Evolutionary conservation across 192 early-diverging fungal species (phyloP), one percentile per base, ranked within the genome.

Genomic region (Neocallimastix lanati): DNA sequence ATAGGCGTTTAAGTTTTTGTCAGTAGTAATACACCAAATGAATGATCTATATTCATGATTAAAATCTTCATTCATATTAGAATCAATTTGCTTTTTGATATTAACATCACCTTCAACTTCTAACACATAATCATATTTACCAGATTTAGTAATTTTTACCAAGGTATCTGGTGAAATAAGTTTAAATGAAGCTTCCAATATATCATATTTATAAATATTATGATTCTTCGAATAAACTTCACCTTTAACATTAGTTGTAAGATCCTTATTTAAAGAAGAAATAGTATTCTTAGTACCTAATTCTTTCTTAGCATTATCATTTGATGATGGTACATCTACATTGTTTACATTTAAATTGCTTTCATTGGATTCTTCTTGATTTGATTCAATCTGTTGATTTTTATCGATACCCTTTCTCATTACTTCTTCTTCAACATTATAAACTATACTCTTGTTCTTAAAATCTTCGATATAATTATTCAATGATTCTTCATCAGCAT

Each of bases 31-130:
- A 37, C 92, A 90, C 94, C 94, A 97, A 77, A 93, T 91, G 76
- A 96, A 92, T n/a, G 93, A 91, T 21, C 76, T 80, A 76, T 90
- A 85, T 81, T 90, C 86, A 77, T 88, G 78, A 83, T 88, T 94
- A 82, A 94, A 96, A 28, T 92, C 88, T 0, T 91, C 88, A 78
- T 93, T 91, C 92, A 96, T 94, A 29, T 85, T 85, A n/a, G 89
- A 87, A 78, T 93, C 90, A 25, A 96, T 76, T 33, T 82, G 80
- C 82, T 92, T 90, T 5, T 38, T 18, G n/a, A 86, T 85, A 33
- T 88, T 80, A 28, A 86, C 86, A 78, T 81, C 83, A 30, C 82
- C 82, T 4, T 83, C 84, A 38, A 86, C 82, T 30, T 86, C 82
- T 13, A 84, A 83, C 0, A 92, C 83, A 67, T 88, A 85, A 76